A percentile compares a stretch with the other conserved stretches of the same genome.
phyloP scores from a whole-genome alignment of 768 basidiomycete genomes.

The Pholiota molesta region DNA sequence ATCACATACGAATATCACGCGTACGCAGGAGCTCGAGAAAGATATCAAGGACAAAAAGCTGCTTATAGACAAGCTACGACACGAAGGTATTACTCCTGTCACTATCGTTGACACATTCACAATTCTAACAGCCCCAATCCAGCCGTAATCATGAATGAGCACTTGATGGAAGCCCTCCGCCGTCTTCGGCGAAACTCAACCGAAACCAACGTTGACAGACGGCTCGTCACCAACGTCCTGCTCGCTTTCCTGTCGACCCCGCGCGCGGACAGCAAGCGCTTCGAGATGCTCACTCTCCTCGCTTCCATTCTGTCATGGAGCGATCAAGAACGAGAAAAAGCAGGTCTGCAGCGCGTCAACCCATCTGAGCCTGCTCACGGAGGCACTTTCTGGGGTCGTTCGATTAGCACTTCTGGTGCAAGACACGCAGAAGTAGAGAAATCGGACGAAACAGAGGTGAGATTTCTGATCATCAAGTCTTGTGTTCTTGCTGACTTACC shows the following conservation, averaged over 20 bases:
- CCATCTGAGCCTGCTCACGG: constrained; percentile 24
- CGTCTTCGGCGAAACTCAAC: constrained; percentile 85
- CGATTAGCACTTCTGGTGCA: constrained; percentile 36
- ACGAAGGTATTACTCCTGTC: constrained; percentile 68
- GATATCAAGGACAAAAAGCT: constrained; percentile 95
- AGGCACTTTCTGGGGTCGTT: constrained; percentile 47
- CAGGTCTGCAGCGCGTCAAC: constrained; percentile 72
- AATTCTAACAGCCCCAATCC: constrained; percentile 1
- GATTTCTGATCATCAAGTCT: constrained; percentile 19
- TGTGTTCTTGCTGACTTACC: not conserved
- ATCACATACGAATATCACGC: constrained; percentile 62
- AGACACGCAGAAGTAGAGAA: constrained; percentile 64
- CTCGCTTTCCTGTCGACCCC: constrained; percentile 89
- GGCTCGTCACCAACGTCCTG: constrained; percentile 93
- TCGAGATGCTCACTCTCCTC: constrained; percentile 92
- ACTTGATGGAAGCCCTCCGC: constrained; percentile 96
- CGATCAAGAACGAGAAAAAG: constrained; percentile 89
- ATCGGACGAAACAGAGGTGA: constrained; percentile 84
- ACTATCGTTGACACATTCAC: not conserved
- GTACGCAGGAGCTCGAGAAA: constrained; percentile 76
- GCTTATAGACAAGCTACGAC: constrained; percentile 93
- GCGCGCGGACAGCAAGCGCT: constrained; percentile 90
- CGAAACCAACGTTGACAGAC: constrained; percentile 91
- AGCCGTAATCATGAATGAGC: constrained; percentile 98
- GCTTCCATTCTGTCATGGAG: constrained; percentile 92